Evolutionary conservation across 768 basidiomycete genomes (phyloP), one percentile per base, ranked within the genome.

Genomic region (Boletus tomentosulus): DNA sequence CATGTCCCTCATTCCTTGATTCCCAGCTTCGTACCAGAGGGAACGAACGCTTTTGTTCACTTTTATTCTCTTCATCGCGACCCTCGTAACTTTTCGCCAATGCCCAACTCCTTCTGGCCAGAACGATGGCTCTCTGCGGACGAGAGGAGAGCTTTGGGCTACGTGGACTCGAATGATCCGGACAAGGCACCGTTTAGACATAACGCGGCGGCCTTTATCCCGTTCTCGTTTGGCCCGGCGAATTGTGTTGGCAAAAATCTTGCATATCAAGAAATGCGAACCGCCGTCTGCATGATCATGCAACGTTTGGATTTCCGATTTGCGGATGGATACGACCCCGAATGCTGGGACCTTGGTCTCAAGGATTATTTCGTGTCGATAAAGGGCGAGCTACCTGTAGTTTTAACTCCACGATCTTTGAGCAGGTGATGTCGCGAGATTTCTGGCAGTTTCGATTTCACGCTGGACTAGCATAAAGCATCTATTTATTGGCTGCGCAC

Each of bases 211-310:
- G 76, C 76, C 3, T 79, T 73, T 54, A 72, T 78, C 30, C 75
- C 78, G 7, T 78, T 78, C 54, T 78, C 76, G 12, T 64, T 62
- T 44, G 78, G 78, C 2, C 75, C 76, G 9, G 68, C 72, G 13
- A 76, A 71, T 27, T 79, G 78, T 55, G 75, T 73, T 4, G 78
- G 78, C 3, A 73, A 73, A 59, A 71, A 68, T 37, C 69, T 80
- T 8, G 78, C 78, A 4, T 64, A 69, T 48, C 69, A 70, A 50
- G 75, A 80, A 59, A 72, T 78, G 61, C 70, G 74, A 39, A 72
- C 69, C 47, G 66, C 74, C 6, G 55, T 75, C 11, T 69, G 71
- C 53, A 55, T 62, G 48, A 60, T 78, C 56, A 63, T 79, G 60
- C 75, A 73, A 48, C 67, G 63, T 31, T 68, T 79, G 48, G 70